Evolutionary conservation across 495 filamentous ascomycete genomes (phyloP).

Genomic region (Mytilinidion resinicola): DNA sequence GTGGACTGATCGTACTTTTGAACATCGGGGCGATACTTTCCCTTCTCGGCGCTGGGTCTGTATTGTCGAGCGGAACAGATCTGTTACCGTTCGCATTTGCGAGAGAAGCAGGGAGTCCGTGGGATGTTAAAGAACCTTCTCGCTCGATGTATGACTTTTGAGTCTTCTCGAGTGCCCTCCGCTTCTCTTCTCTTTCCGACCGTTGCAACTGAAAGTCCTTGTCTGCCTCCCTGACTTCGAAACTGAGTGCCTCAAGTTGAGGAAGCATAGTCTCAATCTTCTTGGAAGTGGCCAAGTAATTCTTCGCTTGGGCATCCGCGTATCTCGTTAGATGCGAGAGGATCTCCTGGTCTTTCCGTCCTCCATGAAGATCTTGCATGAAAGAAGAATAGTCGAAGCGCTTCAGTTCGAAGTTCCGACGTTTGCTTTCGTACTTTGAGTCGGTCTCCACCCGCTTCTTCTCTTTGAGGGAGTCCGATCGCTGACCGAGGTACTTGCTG

Average conservation of each 20-base stretch:
- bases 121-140: conserved; percentile 37
- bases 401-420: conserved; percentile 90
- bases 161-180: conserved; percentile 81
- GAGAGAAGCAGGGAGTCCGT: conserved; percentile 1
- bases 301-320: conserved; percentile 81
- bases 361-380: conserved; percentile 97
- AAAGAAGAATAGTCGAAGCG: conserved; percentile 98
- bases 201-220: conserved; percentile 93
- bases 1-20: conserved; percentile 24
- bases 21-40: conserved; percentile 16
- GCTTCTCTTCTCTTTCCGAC: conserved; percentile 89
- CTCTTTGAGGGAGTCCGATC: conserved; percentile 91
- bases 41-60: conserved; percentile 13
- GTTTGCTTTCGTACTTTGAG: conserved; percentile 90
- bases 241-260: conserved; percentile 84
- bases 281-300: conserved; percentile 72
- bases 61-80: conserved; percentile 3
- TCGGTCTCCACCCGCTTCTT: conserved; percentile 94
- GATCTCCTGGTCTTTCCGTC: conserved; percentile 95
- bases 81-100: conserved; percentile 7
- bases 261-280: conserved; percentile 84
- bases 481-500: conserved; percentile 86
- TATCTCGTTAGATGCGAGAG: conserved; percentile 93
- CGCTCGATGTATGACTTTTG: conserved; percentile 76
- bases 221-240: conserved; percentile 83